A percentile compares a stretch with the other conserved stretches of the same genome.
These are phyloP conservation scores for Brassica cretica DNA, from an alignment of 345 rosid species.

Conservation along the genomic window DNA sequence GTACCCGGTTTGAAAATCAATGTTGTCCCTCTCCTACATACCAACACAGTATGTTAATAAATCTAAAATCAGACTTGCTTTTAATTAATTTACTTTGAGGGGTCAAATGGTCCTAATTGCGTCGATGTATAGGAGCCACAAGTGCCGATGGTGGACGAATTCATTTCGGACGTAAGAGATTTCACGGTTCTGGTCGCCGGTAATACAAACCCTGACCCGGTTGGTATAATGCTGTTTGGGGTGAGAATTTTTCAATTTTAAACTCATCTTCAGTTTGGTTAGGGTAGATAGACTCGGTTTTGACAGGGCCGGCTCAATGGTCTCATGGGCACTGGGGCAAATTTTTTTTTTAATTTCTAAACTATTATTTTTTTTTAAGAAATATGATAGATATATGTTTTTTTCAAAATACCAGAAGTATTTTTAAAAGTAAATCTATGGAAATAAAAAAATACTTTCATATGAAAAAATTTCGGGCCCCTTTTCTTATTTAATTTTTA, in stretches of 20 bases:
- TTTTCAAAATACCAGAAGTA: too few relatives aligned
- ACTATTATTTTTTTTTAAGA: too few relatives aligned
- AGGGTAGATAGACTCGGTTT: background rate
- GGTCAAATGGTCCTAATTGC: background rate
- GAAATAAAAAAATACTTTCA: too few relatives aligned
- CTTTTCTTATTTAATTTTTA: too few relatives aligned
- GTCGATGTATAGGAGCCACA: background rate
- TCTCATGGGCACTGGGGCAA: too few relatives aligned
- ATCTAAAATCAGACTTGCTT: background rate
- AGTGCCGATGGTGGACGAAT: background rate
- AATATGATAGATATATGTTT: too few relatives aligned
- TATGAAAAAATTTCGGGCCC: too few relatives aligned
- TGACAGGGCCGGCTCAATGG: too few relatives aligned
- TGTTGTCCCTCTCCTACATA: background rate
- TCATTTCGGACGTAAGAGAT: background rate
- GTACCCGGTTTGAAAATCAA: conserved; percentile 41
- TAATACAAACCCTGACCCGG: background rate
- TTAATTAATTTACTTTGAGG: background rate
- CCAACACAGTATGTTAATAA: background rate
- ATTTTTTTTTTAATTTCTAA: too few relatives aligned
- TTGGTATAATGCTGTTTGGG: background rate
- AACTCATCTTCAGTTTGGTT: background rate
- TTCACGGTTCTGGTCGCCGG: background rate
- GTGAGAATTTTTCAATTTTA: background rate
- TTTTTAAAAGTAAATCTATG: too few relatives aligned